These are phyloP conservation scores for Nephelium lappaceum DNA, from an alignment of 345 rosid genomes.

Conservation along the genomic window DNA sequence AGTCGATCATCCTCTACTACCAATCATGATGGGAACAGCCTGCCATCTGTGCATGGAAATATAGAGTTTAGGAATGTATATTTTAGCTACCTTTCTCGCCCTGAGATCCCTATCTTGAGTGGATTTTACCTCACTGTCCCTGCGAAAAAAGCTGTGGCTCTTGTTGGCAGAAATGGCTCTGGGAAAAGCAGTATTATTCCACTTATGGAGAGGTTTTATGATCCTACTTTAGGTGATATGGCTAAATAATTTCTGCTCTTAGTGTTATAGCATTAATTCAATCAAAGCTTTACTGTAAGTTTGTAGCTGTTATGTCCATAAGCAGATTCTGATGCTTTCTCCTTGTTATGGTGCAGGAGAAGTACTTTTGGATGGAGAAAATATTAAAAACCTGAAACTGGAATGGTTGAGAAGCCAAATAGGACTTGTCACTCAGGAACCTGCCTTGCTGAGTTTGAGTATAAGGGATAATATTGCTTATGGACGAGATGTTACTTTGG, in stretches of 20 bases:
- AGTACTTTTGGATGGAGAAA: slow-evolving; percentile 97
- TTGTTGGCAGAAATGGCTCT: slow-evolving; percentile 99
- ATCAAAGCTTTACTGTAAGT: slow-evolving; percentile 7
- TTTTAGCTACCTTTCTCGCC: slow-evolving; percentile 98
- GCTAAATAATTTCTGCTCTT: slow-evolving; percentile 1
- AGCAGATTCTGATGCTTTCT: slow-evolving; percentile 22
- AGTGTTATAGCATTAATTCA: slow-evolving; percentile 5
- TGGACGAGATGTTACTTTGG: slow-evolving; percentile 80
- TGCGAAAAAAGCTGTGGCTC: slow-evolving; percentile 94
- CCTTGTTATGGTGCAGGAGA: slow-evolving; percentile 71
- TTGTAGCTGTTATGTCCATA: slow-evolving; percentile 24
- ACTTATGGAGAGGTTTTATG: slow-evolving; percentile 99
- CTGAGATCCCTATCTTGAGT: slow-evolving; percentile 96
- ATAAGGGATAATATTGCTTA: slow-evolving; percentile 88
- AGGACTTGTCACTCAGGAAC: slow-evolving; percentile 98
- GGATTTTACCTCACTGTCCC: slow-evolving; percentile 99
- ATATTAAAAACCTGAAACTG: slow-evolving; percentile 81
- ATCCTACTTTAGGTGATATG: slow-evolving; percentile 91
- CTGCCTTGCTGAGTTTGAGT: slow-evolving; percentile 89
- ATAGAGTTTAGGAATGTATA: slow-evolving; percentile 97
- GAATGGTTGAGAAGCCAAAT: slow-evolving; percentile 97
- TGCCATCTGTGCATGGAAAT: slow-evolving; percentile 76
- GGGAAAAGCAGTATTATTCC: slow-evolving; percentile 99
- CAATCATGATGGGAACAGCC: slow-evolving; percentile 71
- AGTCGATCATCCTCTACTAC: slow-evolving; percentile 80